Conservation (phyloP, 257 asterid genomes). For the Rauvolfia tetraphylla region DNA sequence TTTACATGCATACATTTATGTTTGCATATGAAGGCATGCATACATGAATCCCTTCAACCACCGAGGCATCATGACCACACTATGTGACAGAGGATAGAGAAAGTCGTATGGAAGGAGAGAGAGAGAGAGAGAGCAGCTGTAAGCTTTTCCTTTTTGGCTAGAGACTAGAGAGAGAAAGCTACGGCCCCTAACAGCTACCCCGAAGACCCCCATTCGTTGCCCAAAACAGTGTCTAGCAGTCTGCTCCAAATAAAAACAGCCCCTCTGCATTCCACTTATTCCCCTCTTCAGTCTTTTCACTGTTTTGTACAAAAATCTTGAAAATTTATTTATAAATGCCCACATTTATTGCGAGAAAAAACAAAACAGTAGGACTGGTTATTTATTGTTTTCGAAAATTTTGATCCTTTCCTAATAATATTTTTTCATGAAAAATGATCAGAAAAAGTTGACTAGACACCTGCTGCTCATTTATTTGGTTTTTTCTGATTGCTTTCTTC, state of each 20-base stretch:
- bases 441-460: conserved; percentile 16
- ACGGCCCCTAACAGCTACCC: conserved; percentile 20
- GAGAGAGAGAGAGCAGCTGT: conserved; percentile 6
- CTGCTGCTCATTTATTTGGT: conserved; percentile 13
- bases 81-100: conserved; percentile 1
- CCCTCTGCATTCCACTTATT: conserved; percentile 35
- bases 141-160: conserved; percentile 13
- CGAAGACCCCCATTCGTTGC: too few species aligned
- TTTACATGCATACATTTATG: not conserved
- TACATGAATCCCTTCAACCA: not conserved
- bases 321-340: conserved; percentile 6
- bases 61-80: not conserved
- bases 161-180: conserved; percentile 12
- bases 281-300: conserved; percentile 68
- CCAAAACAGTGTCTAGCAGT: conserved; percentile 38
- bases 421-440: not conserved
- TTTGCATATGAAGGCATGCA: not conserved
- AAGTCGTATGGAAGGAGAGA: not conserved
- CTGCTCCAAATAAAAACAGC: conserved; percentile 45
- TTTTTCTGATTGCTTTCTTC: conserved; percentile 11
- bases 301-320: conserved; percentile 24
- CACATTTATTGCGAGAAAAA: conserved; percentile 12
- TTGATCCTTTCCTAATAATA: too few species aligned
- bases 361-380: not conserved
- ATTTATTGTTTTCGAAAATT: too few species aligned